phyloP scores from a whole-genome alignment of 139 green algal species.

The Closterium sp. region DNA sequence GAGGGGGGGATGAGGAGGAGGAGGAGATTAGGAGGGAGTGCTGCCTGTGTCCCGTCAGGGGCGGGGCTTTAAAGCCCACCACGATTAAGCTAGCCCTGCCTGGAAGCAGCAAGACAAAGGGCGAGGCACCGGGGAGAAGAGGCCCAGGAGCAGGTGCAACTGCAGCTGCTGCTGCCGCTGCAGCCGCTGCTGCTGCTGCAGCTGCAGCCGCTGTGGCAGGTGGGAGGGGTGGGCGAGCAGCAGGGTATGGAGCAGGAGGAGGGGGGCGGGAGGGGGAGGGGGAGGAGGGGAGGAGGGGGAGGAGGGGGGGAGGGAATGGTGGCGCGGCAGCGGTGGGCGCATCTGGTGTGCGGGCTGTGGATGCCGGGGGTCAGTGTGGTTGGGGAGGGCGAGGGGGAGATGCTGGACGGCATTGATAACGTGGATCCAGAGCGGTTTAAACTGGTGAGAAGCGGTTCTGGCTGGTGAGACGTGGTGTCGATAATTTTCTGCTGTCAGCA shows the following conservation, averaged over 20 bases:
- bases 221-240: neutral
- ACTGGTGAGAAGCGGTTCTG: neutral
- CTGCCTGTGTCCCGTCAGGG: conserved; percentile 10
- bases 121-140: neutral
- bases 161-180: neutral
- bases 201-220: neutral
- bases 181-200: neutral
- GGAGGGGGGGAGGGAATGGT: neutral
- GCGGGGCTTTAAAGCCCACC: conserved; percentile 42
- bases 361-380: neutral
- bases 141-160: neutral
- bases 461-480: no score
- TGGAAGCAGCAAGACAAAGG: neutral
- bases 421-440: neutral
- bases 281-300: neutral
- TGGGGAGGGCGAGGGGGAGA: neutral
- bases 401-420: neutral
- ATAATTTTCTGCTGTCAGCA: no score
- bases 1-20: neutral
- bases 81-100: neutral
- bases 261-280: neutral
- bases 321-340: neutral
- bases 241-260: neutral
- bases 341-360: conserved; percentile 3
- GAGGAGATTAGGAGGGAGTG: neutral